Evolutionary conservation across 202 grass and related monocot genomes (phyloP), one percentile per base, ranked within the genome.

Genomic region (Setaria viridis): DNA sequence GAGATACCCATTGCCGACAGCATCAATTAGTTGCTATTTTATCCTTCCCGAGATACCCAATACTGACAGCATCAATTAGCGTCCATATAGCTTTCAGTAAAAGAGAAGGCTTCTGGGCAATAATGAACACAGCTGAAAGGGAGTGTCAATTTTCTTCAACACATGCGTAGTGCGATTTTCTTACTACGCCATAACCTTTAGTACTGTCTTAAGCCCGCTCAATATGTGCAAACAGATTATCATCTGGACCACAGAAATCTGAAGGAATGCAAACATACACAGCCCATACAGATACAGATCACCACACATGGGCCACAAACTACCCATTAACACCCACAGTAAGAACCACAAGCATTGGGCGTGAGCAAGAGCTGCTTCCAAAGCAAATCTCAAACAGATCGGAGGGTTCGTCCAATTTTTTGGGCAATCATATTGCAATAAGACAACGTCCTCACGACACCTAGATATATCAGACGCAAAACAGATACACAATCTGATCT

Each of bases 381-480:
- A 54, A 12, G 35, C 16, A 42, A 42, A 60, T 56, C 14, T 62
- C 15, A 81, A 49, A 32, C 20, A 34, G 20, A 74, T 65, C 25
- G 84, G 50, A 33, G 16, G 1, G 19, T 63, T 7, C 25, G 35
- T 62, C 53, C 25, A 37, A 25, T 46, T 80, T 74, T 62, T 5
- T 29, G 51, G 60, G 75, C 68, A 80, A 84, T 82, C 85, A 87
- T 68, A 84, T 90, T 87, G 86, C 67, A 90, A 69, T 51, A 73
- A 71, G 55, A 79, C 56, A 80, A 91, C 16, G 77, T 70, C 76
- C 74, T 70, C 64, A 88, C 55, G 88, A 87, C 48, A 88, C 50
- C 89, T 88, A 81, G 32, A 80, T 85, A 82, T 41, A 87, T 77
- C 85, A 72, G 57, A 65, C 56, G 39, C n/a, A 88, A 85, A 81